Percentiles rank a stretch among this genome's conserved stretches.
phyloP scores from a whole-genome alignment of 768 basidiomycete genomes.

The Rhodotorula diobovata region DNA sequence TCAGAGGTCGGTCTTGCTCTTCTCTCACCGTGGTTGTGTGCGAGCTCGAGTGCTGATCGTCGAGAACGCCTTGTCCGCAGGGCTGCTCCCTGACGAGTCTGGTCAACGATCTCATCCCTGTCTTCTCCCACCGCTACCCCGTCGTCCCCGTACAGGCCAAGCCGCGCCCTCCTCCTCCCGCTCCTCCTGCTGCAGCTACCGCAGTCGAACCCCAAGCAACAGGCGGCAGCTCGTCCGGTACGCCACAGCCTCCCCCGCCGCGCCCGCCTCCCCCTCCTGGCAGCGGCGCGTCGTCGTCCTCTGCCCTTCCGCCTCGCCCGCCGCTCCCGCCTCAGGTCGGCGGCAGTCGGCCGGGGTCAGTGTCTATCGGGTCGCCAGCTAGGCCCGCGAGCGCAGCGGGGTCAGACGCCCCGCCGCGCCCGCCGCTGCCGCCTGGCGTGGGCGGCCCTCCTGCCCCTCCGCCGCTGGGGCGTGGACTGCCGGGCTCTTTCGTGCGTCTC shows the following conservation, averaged over 20 bases:
- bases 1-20: slow-evolving; percentile 61
- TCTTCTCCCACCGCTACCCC: slow-evolving; percentile 56
- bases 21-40: not conserved
- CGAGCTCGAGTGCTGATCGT: too few relatives aligned
- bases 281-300: not conserved
- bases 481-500: slow-evolving; percentile 37
- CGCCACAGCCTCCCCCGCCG: slow-evolving; percentile 43
- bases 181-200: too few relatives aligned
- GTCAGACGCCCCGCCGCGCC: slow-evolving; percentile 7
- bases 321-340: not conserved
- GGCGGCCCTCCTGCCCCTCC: not conserved
- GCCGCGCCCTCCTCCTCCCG: slow-evolving; percentile 35
- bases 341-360: not conserved
- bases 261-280: slow-evolving; percentile 46
- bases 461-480: slow-evolving; percentile 16
- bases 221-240: slow-evolving; percentile 23
- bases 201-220: not conserved
- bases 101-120: slow-evolving; percentile 68
- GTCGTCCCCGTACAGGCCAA: slow-evolving; percentile 1
- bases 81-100: slow-evolving; percentile 70
- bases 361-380: not conserved
- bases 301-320: not conserved
- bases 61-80: slow-evolving; percentile 48
- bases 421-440: slow-evolving; percentile 23
- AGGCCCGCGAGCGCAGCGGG: not conserved